Base-by-base conservation (phyloP, 2,329 filamentous ascomycete genomes). In the Ceratocystis ficicola region DNA sequence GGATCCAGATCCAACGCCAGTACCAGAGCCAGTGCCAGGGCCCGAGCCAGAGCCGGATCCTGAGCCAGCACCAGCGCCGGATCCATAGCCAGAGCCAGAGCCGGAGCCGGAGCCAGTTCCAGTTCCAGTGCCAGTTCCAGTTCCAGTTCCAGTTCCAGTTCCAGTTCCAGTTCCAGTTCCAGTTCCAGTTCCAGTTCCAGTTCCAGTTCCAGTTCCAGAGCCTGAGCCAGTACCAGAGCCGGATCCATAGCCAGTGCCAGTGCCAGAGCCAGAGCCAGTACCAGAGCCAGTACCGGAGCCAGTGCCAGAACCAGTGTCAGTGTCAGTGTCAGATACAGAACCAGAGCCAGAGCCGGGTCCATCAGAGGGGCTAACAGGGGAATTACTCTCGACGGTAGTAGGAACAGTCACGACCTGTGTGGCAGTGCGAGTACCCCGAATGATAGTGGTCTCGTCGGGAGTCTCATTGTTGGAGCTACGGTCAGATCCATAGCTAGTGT, bases 31-130 rank as follows among this genome's bases (percentile, higher is more conserved):
- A n/a, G n/a, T n/a, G n/a, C n/a, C 46, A 65, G 66, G 59, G 55
- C 67, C 67, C 68, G 44, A 17, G 15, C 25, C 20, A 55, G 73
- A 73, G 64, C 76, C 76, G 74, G 82, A 85, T 81, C 82, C 78
- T 66, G 79, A 80, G 67, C 82, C 76, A 69, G 77, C 79, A 2
- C 22, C 22, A 25, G 22, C 1, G 73, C 82, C 84, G 67, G 80
- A 83, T 5, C 32, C 59, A 17, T 3, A 20, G 32, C 59, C 59
- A 20, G 32, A n/a, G 7, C n/a, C 50, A 25, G 52, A 8, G 3
- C 22, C 55, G 20, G 55, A 8, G 17, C 22, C 50, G 5, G 50
- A 2, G 5, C n/a, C 20, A 5, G 17, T 3, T 1, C 20, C 12
- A 5, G 55, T 8, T 10, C 55, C 55, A 1, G 55, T 0, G 17